Evolutionary conservation across 805 yeast genomes (phyloP).

Genomic region (Yarrowia divulgata): DNA sequence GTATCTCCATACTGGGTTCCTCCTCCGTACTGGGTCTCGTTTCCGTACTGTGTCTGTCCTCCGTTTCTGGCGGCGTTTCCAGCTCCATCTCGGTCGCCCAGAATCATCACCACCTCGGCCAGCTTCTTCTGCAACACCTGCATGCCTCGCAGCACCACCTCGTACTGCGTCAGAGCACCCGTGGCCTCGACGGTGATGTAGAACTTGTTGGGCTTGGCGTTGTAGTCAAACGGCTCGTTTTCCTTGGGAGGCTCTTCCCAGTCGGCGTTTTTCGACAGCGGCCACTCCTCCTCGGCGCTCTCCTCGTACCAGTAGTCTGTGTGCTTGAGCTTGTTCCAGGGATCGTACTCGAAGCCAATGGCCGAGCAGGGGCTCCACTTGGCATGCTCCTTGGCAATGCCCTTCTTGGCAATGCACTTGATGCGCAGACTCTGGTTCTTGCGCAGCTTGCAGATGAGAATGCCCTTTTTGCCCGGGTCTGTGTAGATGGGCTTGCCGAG

Average conservation of each 20-base stretch:
- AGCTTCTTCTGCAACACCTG: slow-evolving; percentile 86
- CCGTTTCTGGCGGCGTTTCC: slow-evolving; percentile 11
- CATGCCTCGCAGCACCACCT: slow-evolving; percentile 85
- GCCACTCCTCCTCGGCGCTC: slow-evolving; percentile 91
- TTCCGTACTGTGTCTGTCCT: slow-evolving; percentile 39
- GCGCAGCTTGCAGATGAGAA: slow-evolving; percentile 88
- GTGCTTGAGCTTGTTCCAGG: slow-evolving; percentile 97
- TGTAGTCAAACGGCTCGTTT: slow-evolving; percentile 84
- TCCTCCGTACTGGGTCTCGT: slow-evolving; percentile 37
- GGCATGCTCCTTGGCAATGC: slow-evolving; percentile 96
- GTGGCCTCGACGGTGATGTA: slow-evolving; percentile 93
- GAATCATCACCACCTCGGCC: slow-evolving; percentile 81
- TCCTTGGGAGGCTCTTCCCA: slow-evolving; percentile 96
- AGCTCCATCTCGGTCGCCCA: slow-evolving; percentile 51
- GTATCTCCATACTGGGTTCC: slow-evolving; percentile 37
- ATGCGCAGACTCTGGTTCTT: slow-evolving; percentile 89
- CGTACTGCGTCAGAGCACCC: slow-evolving; percentile 87
- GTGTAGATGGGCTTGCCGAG: slow-evolving; percentile 84
- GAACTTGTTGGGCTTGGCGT: slow-evolving; percentile 79
- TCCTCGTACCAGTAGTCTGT: slow-evolving; percentile 97
- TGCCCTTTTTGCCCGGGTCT: slow-evolving; percentile 80
- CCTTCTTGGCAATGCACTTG: slow-evolving; percentile 95
- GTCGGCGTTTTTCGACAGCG: slow-evolving; percentile 82
- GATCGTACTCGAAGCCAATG: slow-evolving; percentile 95
- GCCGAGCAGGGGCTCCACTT: slow-evolving; percentile 99